Percentiles rank a stretch among this genome's conserved stretches.
Evolutionary conservation across 345 rosid genomes (phyloP).

Genomic region (Kandelia obovata): DNA sequence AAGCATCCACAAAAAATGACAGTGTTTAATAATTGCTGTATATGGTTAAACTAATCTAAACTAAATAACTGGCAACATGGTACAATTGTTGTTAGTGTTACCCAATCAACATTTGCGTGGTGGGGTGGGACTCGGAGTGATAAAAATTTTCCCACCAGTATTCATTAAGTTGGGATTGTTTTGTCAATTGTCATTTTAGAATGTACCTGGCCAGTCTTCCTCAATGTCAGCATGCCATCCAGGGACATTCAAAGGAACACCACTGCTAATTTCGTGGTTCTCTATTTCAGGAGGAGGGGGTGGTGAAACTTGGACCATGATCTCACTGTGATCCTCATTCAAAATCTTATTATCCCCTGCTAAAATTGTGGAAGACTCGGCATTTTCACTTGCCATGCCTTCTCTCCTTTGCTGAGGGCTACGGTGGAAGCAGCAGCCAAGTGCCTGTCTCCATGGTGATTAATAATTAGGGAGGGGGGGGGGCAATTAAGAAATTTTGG

Average conservation of each 20-base stretch:
- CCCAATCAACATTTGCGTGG: too few species aligned
- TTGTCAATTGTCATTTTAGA: not conserved
- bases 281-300: not conserved
- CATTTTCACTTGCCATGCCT: not conserved
- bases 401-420: not conserved
- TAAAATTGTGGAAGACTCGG: not conserved
- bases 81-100: too few species aligned
- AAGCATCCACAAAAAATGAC: too few species aligned
- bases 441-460: not conserved
- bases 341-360: not conserved
- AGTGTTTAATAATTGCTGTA: too few species aligned
- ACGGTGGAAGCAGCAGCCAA: not conserved
- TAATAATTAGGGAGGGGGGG: not conserved
- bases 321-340: not conserved
- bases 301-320: not conserved
- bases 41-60: too few species aligned
- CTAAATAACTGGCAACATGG: too few species aligned
- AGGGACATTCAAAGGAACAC: not conserved
- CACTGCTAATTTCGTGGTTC: not conserved
- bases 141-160: too few species aligned
- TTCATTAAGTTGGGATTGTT: too few species aligned
- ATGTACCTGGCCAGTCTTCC: conserved; percentile 20
- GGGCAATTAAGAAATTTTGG: not conserved
- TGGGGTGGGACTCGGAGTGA: not conserved
- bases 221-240: conserved; percentile 17